These are phyloP conservation scores for Nitzschia putrida DNA, from an alignment of 108 stramenopile species.

Conservation along the genomic window DNA sequence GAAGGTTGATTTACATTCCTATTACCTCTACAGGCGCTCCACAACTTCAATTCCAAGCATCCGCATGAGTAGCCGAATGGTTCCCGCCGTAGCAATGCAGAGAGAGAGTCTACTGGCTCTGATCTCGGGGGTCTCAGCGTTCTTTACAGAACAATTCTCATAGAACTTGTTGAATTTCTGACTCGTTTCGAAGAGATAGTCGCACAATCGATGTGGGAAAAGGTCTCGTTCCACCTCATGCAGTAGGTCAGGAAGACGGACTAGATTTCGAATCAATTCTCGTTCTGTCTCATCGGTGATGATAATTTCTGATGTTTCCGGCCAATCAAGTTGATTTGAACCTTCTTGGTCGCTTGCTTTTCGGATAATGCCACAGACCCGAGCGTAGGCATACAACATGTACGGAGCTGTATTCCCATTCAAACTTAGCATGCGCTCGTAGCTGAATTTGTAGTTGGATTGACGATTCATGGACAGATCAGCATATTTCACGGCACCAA, in stretches of 20 bases:
- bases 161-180: constrained; percentile 91
- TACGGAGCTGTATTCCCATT: constrained; percentile 99
- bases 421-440: constrained; percentile 96
- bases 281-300: constrained; percentile 86
- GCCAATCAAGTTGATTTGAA: constrained; percentile 54
- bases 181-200: constrained; percentile 90
- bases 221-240: constrained; percentile 88
- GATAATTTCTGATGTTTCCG: constrained; percentile 69
- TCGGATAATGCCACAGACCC: constrained; percentile 92
- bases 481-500: constrained; percentile 98
- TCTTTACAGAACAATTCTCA: constrained; percentile 88
- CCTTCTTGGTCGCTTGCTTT: constrained; percentile 83
- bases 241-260: constrained; percentile 76
- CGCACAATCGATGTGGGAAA: constrained; percentile 92
- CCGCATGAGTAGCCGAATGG: constrained; percentile 78
- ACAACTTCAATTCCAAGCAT: constrained; percentile 92
- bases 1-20: too few relatives aligned
- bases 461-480: constrained; percentile 96
- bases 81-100: constrained; percentile 88
- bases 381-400: constrained; percentile 97
- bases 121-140: constrained; percentile 76
- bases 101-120: constrained; percentile 86
- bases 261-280: constrained; percentile 87
- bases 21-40: constrained; percentile 83
- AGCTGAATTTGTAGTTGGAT: constrained; percentile 97